These are phyloP conservation scores for Ramaria sp. DNA, from an alignment of 768 basidiomycete genomes.

Conservation along the genomic window DNA sequence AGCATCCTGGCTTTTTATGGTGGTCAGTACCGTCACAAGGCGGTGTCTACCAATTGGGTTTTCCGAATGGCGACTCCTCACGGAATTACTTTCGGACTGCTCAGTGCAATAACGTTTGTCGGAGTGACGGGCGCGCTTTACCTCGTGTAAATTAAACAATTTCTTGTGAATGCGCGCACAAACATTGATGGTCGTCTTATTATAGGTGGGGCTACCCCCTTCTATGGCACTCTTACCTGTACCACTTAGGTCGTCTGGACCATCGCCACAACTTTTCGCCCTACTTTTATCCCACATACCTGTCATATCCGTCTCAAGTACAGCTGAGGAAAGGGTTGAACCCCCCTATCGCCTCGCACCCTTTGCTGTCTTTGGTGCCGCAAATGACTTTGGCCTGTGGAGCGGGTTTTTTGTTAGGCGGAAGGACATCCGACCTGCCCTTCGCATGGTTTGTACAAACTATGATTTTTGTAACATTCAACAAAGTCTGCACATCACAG, in stretches of 20 bases:
- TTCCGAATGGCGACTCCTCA: slow-evolving; percentile 24
- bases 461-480: slow-evolving; percentile 84
- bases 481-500: slow-evolving; percentile 98
- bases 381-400: slow-evolving; percentile 67
- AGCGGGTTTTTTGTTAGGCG: slow-evolving; percentile 63
- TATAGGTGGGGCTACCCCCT: slow-evolving; percentile 91
- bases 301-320: slow-evolving; percentile 51
- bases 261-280: slow-evolving; percentile 98
- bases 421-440: slow-evolving; percentile 45
- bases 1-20: slow-evolving; percentile 52
- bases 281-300: slow-evolving; percentile 92
- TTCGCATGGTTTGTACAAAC: slow-evolving; percentile 93
- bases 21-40: slow-evolving; percentile 13
- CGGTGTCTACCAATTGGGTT: slow-evolving; percentile 30
- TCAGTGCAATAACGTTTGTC: slow-evolving; percentile 62
- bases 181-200: not conserved
- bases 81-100: slow-evolving; percentile 51
- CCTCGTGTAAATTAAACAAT: slow-evolving; percentile 43
- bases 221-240: slow-evolving; percentile 84
- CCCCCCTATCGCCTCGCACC: slow-evolving; percentile 15
- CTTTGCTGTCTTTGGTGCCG: slow-evolving; percentile 73
- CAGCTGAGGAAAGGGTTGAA: not conserved
- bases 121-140: slow-evolving; percentile 57
- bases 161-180: not conserved
- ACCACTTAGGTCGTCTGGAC: slow-evolving; percentile 84